These are phyloP conservation scores for Malus sieversii DNA, from an alignment of 306 rosid species.

Conservation along the genomic window DNA sequence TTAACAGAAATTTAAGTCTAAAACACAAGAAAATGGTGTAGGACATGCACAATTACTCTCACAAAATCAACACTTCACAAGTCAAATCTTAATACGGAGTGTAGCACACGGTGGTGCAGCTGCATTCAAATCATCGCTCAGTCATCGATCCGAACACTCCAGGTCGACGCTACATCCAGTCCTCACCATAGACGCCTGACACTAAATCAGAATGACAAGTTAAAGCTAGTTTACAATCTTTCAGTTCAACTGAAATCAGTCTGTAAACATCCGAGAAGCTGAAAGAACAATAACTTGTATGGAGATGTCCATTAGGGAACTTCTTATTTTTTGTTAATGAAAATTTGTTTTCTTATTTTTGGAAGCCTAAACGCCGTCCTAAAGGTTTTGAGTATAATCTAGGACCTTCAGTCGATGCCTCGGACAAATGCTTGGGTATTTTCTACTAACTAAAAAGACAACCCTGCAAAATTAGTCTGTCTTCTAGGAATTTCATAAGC, in stretches of 20 bases:
- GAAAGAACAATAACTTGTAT: background rate
- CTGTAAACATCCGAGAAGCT: background rate
- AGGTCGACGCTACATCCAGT: background rate
- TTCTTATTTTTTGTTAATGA: background rate
- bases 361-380: background rate
- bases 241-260: background rate
- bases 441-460: background rate
- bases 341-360: background rate
- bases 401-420: background rate
- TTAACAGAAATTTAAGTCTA: background rate
- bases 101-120: background rate
- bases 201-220: background rate
- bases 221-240: background rate
- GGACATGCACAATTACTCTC: background rate
- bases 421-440: background rate
- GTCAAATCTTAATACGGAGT: background rate
- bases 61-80: background rate
- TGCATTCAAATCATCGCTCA: background rate
- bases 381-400: background rate
- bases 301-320: background rate
- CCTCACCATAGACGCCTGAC: slow-evolving; percentile 17
- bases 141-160: background rate
- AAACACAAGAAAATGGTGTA: background rate
- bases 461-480: background rate
- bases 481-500: background rate